Percentiles rank a stretch among this genome's conserved stretches.
These are phyloP conservation scores for Wickerhamomyces bisporus DNA, from an alignment of 805 yeast species.

Conservation along the genomic window DNA sequence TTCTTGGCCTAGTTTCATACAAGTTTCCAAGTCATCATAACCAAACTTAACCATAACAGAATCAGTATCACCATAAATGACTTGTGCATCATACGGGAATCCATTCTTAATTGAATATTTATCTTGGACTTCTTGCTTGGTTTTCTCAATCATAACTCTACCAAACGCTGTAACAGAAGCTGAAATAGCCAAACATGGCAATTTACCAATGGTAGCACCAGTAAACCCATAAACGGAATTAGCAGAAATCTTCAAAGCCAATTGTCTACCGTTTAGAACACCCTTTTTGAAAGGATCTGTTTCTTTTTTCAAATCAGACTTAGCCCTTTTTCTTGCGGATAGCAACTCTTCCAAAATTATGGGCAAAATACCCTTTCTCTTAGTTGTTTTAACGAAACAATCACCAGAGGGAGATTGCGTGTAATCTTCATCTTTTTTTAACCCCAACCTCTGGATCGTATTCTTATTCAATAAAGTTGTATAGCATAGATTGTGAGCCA, in stretches of 20 bases:
- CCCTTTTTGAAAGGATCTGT: conserved; percentile 91
- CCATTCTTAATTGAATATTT: conserved; percentile 81
- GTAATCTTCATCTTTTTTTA: conserved; percentile 73
- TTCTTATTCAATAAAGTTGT: conserved; percentile 75
- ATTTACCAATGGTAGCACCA: conserved; percentile 96
- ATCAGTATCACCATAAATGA: conserved; percentile 97
- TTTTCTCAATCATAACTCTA: conserved; percentile 91
- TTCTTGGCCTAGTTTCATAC: conserved; percentile 90
- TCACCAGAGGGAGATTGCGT: conserved; percentile 89
- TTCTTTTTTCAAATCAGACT: conserved; percentile 83
- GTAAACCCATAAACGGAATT: conserved; percentile 98
- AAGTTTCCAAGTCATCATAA: conserved; percentile 64
- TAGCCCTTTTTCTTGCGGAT: conserved; percentile 90
- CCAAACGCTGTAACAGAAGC: conserved; percentile 96
- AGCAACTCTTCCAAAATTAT: conserved; percentile 85
- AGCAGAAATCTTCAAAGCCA: conserved; percentile 94
- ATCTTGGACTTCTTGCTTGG: conserved; percentile 80
- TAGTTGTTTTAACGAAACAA: conserved; percentile 65
- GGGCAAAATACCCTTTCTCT: conserved; percentile 84
- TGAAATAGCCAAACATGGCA: conserved; percentile 95
- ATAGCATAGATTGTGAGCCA: conserved; percentile 97
- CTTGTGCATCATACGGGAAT: conserved; percentile 76
- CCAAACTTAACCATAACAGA: conserved; percentile 99
- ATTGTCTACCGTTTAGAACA: conserved; percentile 94
- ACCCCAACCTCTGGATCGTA: conserved; percentile 57